Percentiles rank a stretch among this genome's conserved stretches.
phyloP scores from a whole-genome alignment of 2,329 filamentous ascomycete species.

The Pezicula radicicola region DNA sequence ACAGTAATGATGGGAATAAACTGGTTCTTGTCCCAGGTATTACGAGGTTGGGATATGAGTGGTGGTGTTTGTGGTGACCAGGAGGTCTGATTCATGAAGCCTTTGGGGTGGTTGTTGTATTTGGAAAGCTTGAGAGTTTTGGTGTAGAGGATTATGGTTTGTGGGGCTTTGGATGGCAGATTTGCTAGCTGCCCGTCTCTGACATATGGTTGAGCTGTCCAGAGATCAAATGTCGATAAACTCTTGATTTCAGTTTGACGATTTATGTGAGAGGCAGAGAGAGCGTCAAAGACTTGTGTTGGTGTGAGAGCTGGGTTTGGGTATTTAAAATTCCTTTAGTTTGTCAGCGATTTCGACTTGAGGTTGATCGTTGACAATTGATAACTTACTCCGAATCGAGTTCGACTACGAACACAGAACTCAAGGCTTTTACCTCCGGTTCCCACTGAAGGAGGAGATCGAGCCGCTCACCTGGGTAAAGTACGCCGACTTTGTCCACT shows the following conservation, averaged over 20 bases:
- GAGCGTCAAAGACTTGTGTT: conserved; percentile 33
- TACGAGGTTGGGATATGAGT: conserved; percentile 31
- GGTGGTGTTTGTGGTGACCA: conserved; percentile 37
- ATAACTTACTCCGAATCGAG: conserved; percentile 33
- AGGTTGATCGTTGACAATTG: neutral
- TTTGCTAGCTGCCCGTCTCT: neutral
- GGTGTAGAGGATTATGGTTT: conserved; percentile 42
- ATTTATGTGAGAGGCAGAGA: neutral
- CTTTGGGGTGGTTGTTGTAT: conserved; percentile 38
- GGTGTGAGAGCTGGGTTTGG: conserved; percentile 38
- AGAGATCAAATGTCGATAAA: neutral
- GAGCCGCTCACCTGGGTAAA: conserved; percentile 39
- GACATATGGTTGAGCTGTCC: neutral
- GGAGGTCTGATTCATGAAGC: conserved; percentile 45
- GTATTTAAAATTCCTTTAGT: conserved; percentile 39
- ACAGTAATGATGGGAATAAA: conserved; percentile 35
- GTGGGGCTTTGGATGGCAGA: conserved; percentile 28
- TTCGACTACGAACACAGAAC: conserved; percentile 11
- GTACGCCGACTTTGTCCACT: conserved; percentile 31
- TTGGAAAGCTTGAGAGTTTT: conserved; percentile 41
- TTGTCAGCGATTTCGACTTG: too few species aligned
- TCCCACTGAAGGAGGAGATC: conserved; percentile 24
- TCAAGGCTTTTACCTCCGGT: neutral
- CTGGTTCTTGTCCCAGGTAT: conserved; percentile 36
- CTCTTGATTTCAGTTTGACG: neutral